Percentiles rank a stretch among this genome's conserved stretches.
These are phyloP conservation scores for Mycena pura DNA, from an alignment of 768 basidiomycete species.

Conservation along the genomic window DNA sequence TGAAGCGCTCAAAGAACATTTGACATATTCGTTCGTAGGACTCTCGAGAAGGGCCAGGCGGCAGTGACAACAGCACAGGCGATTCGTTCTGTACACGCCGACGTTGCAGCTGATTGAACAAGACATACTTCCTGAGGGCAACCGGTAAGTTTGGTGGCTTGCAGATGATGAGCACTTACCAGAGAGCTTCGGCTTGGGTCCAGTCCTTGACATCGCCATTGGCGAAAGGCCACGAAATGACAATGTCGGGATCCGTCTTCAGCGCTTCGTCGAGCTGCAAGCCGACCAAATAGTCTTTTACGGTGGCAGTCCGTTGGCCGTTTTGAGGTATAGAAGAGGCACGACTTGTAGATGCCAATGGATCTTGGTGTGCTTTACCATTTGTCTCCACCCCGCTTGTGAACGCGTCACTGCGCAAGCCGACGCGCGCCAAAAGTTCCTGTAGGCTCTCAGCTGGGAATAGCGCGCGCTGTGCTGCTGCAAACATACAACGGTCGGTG, in stretches of 20 bases:
- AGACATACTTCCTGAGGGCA: constrained; percentile 77
- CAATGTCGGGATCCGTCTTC: constrained; percentile 72
- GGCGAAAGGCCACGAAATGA: constrained; percentile 84
- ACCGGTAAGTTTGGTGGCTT: not conserved
- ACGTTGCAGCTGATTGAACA: constrained; percentile 77
- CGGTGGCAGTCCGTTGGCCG: constrained; percentile 51
- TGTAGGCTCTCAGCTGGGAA: constrained; percentile 37
- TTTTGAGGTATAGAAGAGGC: constrained; percentile 54
- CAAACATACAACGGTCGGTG: constrained; percentile 73
- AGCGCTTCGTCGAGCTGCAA: constrained; percentile 81
- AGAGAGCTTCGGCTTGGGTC: constrained; percentile 87
- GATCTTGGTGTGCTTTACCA: constrained; percentile 24
- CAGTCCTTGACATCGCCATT: constrained; percentile 78
- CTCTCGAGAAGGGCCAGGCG: constrained; percentile 66
- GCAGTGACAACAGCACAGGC: constrained; percentile 78
- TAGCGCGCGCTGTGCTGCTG: constrained; percentile 4
- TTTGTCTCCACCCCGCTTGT: constrained; percentile 26
- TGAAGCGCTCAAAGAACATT: constrained; percentile 92
- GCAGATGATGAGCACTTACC: constrained; percentile 56
- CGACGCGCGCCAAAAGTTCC: constrained; percentile 85
- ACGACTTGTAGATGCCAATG: constrained; percentile 54
- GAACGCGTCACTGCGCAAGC: constrained; percentile 61
- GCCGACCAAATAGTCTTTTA: constrained; percentile 86
- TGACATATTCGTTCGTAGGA: constrained; percentile 79
- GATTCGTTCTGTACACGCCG: constrained; percentile 89